phyloP scores from a whole-genome alignment of 805 yeast genomes.

The Sugiyamaella floridensis region DNA sequence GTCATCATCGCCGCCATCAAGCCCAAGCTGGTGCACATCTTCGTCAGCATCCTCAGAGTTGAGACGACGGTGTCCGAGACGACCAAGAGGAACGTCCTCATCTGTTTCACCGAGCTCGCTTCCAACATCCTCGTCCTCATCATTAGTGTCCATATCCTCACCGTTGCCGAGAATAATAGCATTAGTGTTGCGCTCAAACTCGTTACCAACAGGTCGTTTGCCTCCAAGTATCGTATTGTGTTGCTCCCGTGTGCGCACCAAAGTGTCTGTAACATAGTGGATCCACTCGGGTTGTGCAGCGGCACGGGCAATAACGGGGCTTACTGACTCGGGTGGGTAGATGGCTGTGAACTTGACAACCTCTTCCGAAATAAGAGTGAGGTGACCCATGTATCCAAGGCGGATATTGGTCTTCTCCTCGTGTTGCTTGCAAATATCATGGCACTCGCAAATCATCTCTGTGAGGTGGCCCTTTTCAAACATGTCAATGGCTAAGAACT shows the following conservation, averaged over 20 bases:
- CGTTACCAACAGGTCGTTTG: constrained; percentile 40
- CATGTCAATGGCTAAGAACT: constrained; percentile 63
- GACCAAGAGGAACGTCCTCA: constrained; percentile 5
- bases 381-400: constrained; percentile 95
- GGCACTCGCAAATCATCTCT: constrained; percentile 55
- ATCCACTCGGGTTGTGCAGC: constrained; percentile 59
- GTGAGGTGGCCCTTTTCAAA: constrained; percentile 59
- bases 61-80: neutral
- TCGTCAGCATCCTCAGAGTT: constrained; percentile 18
- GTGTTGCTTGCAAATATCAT: constrained; percentile 49
- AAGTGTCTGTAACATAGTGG: constrained; percentile 69
- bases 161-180: constrained; percentile 30
- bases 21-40: constrained; percentile 18
- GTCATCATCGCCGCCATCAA: constrained; percentile 20
- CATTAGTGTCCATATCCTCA: constrained; percentile 32
- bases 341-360: constrained; percentile 76
- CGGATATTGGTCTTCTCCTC: constrained; percentile 57
- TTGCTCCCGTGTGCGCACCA: constrained; percentile 86
- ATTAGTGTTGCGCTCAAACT: constrained; percentile 28
- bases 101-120: constrained; percentile 10
- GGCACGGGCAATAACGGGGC: constrained; percentile 46
- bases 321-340: constrained; percentile 52
- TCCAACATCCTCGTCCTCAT: constrained; percentile 23
- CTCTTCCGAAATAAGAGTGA: constrained; percentile 89
- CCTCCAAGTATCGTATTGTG: constrained; percentile 93